Evolutionary conservation across 768 basidiomycete species (phyloP).

Genomic region (Russula olivacea): DNA sequence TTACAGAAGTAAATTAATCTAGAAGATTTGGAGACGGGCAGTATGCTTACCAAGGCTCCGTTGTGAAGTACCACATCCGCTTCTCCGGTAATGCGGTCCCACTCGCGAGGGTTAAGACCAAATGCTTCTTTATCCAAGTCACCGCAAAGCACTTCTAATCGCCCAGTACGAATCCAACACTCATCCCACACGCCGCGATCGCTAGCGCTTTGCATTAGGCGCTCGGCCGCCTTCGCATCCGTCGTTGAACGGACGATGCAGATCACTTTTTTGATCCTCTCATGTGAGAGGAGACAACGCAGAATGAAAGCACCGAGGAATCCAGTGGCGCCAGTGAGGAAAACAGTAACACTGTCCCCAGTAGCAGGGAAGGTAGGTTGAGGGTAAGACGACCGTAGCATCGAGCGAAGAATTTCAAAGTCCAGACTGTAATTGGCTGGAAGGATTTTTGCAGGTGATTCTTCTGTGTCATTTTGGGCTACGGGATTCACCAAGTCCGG

Average conservation of each 20-base stretch:
- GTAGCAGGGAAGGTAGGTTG: constrained; percentile 53
- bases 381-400: constrained; percentile 56
- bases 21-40: background rate
- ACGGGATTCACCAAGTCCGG: constrained; percentile 18
- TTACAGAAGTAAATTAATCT: background rate
- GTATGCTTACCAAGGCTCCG: constrained; percentile 78
- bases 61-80: constrained; percentile 89
- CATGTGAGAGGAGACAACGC: constrained; percentile 63
- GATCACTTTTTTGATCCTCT: constrained; percentile 76
- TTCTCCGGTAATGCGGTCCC: constrained; percentile 63
- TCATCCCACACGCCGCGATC: constrained; percentile 90
- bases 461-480: background rate
- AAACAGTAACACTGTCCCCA: constrained; percentile 59
- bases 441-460: background rate
- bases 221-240: constrained; percentile 52
- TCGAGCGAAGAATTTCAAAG: constrained; percentile 52
- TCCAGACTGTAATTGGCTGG: constrained; percentile 54
- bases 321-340: constrained; percentile 95
- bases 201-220: constrained; percentile 63
- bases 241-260: constrained; percentile 82
- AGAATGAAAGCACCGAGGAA: constrained; percentile 94
- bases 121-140: constrained; percentile 74
- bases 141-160: constrained; percentile 76
- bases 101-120: constrained; percentile 58
- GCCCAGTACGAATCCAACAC: constrained; percentile 59